Conservation (phyloP, 2,329 filamentous ascomycete genomes). For the Arthrobotrys sphaeroides region DNA sequence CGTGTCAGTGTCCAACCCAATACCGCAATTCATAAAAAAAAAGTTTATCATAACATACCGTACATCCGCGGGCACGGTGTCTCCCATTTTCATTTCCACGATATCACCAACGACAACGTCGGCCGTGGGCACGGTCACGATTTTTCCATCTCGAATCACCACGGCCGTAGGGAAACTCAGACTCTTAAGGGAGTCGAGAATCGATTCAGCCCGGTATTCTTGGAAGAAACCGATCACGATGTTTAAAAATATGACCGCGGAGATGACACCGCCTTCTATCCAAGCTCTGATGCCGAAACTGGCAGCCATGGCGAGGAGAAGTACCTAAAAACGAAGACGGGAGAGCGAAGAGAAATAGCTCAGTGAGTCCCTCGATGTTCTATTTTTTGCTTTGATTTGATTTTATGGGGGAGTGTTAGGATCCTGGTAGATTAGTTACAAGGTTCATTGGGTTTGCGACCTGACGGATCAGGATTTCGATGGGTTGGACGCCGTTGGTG, state of each 20-base stretch:
- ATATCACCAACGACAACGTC: conserved; percentile 71
- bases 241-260: conserved; percentile 69
- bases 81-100: conserved; percentile 67
- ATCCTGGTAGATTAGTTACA: conserved; percentile 23
- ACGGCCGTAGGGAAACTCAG: conserved; percentile 66
- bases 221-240: conserved; percentile 69
- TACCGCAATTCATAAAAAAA: conserved; percentile 57
- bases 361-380: conserved; percentile 17
- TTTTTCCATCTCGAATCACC: conserved; percentile 65
- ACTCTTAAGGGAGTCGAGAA: conserved; percentile 66
- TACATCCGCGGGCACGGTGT: conserved; percentile 63
- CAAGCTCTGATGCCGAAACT: conserved; percentile 69
- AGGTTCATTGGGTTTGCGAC: conserved; percentile 81
- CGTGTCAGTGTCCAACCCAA: conserved; percentile 9
- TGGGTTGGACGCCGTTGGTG: conserved; percentile 72
- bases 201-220: conserved; percentile 67
- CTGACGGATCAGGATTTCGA: conserved; percentile 76
- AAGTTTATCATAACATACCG: conserved; percentile 62
- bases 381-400: not conserved
- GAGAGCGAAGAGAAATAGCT: conserved; percentile 29
- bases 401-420: not conserved
- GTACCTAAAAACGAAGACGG: conserved; percentile 58
- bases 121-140: conserved; percentile 65
- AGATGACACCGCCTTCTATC: conserved; percentile 70
- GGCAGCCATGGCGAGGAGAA: conserved; percentile 69